Evolutionary conservation across 257 asterid species (phyloP), one percentile per base, ranked within the genome.

Genomic region (Cynanchum wilfordii): DNA sequence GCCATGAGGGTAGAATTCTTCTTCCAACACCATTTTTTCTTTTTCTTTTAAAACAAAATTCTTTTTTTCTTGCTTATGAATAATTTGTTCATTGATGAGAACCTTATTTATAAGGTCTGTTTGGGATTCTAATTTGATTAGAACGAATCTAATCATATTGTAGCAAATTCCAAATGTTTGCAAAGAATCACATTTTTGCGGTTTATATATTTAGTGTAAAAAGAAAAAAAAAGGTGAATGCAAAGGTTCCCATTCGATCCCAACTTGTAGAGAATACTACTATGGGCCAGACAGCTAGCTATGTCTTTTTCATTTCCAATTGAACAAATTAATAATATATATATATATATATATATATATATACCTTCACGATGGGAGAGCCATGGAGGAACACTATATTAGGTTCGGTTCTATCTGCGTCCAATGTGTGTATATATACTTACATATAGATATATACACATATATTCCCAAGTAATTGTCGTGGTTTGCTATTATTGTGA

Each of bases 11-110:
- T 27, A 42, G 20, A 63, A 10, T 51, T 69, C 51, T 69, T 25
- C 54, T 33, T 22, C 47, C 17, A 79, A 75, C 66, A 63, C 79
- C 82, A 79, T 79, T 54, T 57, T 25, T 22, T 27, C 22, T 57
- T 19, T 19, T 20, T 12, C 3, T 47, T 2, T 2, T 0, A 12
- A 45, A 12, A 10, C 3, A 1, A 12, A 45, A 0, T 45, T 45
- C 2, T 45, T 45, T 40, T 20, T 22, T 5, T 8, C 2, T 10
- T 9, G 54, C 11, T 45, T 0, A 0, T 40, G 33, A 27, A 60
- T 60, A 27, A 60, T 60, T 13, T 42, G 49, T 66, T 66, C 67
- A 29, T 62, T 40, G 12, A n/a, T n/a, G 1, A 0, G 3, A 25
- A 25, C 15, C n/a, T 10, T 36, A 42, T 66, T 66, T 66, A 66